Evolutionary conservation across 2,329 filamentous ascomycete genomes (phyloP).

Genomic region (Exophiala sp.): DNA sequence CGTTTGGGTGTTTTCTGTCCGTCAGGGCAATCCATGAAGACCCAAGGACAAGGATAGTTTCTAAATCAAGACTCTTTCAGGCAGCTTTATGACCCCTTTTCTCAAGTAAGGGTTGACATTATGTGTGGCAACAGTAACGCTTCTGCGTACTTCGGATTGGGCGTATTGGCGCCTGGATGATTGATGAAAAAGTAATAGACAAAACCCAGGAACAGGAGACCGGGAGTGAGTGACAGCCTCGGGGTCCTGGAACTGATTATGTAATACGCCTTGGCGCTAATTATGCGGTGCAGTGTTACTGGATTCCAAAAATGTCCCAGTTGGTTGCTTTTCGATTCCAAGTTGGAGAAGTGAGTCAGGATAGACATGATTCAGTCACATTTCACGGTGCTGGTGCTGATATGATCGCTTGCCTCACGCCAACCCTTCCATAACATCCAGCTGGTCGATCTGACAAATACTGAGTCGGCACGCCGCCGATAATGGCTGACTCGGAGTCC

Average conservation of each 20-base stretch:
- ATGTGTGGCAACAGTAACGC: too few species aligned
- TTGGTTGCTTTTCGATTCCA: neutral
- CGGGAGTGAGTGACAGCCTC: neutral
- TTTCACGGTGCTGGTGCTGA: neutral
- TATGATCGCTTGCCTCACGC: neutral
- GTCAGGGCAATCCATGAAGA: too few species aligned
- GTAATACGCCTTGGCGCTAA: neutral
- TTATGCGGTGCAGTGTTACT: neutral
- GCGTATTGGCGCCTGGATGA: too few species aligned
- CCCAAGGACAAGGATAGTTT: too few species aligned
- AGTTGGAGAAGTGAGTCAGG: neutral
- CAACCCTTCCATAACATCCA: too few species aligned
- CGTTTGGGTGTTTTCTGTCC: constrained; percentile 2
- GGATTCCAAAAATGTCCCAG: neutral
- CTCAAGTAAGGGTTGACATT: too few species aligned
- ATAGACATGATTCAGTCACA: constrained; percentile 3
- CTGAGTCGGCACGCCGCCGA: neutral
- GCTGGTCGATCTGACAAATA: neutral
- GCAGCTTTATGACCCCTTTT: too few species aligned
- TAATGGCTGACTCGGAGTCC: constrained; percentile 12
- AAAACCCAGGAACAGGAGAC: neutral
- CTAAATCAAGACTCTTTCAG: too few species aligned
- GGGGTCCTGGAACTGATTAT: neutral
- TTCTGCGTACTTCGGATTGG: too few species aligned
- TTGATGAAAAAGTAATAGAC: too few species aligned